Evolutionary conservation across 208 protist species (phyloP).

Genomic region (Trypanosoma theileri): DNA sequence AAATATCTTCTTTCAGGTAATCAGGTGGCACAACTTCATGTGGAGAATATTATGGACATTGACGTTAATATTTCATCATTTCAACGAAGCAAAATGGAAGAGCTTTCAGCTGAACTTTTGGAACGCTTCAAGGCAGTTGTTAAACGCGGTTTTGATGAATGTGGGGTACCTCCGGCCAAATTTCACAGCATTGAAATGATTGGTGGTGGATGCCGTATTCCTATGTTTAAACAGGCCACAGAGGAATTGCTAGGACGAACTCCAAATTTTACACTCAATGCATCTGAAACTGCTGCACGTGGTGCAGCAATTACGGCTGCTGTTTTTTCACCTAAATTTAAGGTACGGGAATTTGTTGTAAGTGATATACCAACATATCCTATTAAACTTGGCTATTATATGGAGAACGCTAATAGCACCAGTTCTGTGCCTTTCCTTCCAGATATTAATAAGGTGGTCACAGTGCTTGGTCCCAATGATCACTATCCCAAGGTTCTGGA

Average conservation of each 20-base stretch:
- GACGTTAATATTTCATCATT: conserved; percentile 86
- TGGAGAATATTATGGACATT: conserved; percentile 93
- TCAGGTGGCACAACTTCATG: conserved; percentile 70
- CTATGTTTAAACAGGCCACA: conserved; percentile 74
- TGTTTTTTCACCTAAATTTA: conserved; percentile 90
- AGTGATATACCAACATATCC: conserved; percentile 76
- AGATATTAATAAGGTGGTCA: conserved; percentile 85
- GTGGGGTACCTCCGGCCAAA: conserved; percentile 38
- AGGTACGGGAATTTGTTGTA: conserved; percentile 86
- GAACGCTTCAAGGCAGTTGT: conserved; percentile 59
- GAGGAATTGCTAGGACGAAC: conserved; percentile 62
- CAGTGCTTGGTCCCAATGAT: conserved; percentile 54
- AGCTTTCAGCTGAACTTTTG: conserved; percentile 44
- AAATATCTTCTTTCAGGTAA: conserved; percentile 93
- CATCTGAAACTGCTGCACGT: conserved; percentile 84
- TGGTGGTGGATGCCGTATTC: conserved; percentile 90
- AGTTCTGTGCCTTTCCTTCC: conserved; percentile 75
- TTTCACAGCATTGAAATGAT: conserved; percentile 90
- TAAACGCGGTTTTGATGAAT: conserved; percentile 54
- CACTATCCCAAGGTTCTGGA: conserved; percentile 81
- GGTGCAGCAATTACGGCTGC: conserved; percentile 85
- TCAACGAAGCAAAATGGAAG: conserved; percentile 76
- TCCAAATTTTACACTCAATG: conserved; percentile 87
- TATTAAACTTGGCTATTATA: conserved; percentile 78
- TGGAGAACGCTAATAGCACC: conserved; percentile 54